Conservation (phyloP, 805 yeast species). For the Candida sithepensis region DNA sequence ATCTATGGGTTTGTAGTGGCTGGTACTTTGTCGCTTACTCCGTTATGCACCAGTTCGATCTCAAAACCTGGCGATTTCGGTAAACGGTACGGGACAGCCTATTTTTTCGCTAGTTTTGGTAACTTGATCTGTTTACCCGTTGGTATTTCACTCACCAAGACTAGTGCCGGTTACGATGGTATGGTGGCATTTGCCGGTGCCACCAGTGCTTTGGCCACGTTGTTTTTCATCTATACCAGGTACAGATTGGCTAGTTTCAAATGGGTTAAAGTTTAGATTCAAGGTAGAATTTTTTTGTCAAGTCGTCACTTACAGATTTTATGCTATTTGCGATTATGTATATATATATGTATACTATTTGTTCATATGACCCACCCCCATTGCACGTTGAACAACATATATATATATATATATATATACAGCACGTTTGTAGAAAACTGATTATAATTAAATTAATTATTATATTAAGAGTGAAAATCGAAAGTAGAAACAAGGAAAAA, state of each 20-base stretch:
- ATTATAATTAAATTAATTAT: background rate
- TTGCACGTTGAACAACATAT: no score
- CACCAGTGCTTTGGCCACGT: conserved; percentile 22
- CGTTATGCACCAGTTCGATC: conserved; percentile 66
- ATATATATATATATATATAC: no score
- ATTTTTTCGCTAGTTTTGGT: conserved; percentile 43
- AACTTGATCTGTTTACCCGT: conserved; percentile 46
- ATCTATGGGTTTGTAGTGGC: conserved; percentile 59
- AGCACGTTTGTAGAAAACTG: no score
- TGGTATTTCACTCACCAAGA: conserved; percentile 33
- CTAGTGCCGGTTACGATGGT: conserved; percentile 26
- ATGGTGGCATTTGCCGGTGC: conserved; percentile 33
- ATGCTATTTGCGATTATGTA: no score
- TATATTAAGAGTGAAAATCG: background rate
- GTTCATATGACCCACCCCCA: no score
- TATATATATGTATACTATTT: no score
- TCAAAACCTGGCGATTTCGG: conserved; percentile 66
- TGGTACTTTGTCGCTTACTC: conserved; percentile 60
- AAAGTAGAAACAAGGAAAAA: background rate
- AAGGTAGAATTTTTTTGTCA: no score
- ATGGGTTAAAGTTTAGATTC: conserved; percentile 4
- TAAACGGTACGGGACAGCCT: conserved; percentile 65
- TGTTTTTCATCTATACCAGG: conserved; percentile 18
- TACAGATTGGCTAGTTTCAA: conserved; percentile 24
- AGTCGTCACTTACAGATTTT: no score